These are phyloP conservation scores for Fusarium secorum DNA, from an alignment of 2,329 filamentous ascomycete species.

Conservation along the genomic window DNA sequence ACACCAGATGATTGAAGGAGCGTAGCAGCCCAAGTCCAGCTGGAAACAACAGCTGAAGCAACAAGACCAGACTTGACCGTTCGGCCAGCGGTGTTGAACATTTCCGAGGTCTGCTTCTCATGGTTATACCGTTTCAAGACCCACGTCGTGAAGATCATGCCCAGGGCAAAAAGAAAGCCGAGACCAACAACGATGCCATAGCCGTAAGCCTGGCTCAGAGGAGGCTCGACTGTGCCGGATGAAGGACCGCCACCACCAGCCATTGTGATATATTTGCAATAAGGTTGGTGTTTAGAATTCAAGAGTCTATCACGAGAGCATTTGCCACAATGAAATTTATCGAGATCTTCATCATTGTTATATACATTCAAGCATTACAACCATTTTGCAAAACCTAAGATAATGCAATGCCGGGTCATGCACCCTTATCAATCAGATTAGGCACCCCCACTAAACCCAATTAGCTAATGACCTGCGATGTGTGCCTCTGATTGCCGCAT, in stretches of 20 bases:
- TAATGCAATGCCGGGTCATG: background rate
- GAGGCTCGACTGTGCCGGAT: slow-evolving; percentile 30
- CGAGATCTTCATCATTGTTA: background rate
- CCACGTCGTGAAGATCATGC: slow-evolving; percentile 58
- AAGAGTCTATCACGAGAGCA: background rate
- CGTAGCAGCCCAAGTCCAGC: slow-evolving; percentile 92
- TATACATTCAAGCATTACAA: background rate
- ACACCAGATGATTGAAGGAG: slow-evolving; percentile 82
- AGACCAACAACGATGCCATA: slow-evolving; percentile 82
- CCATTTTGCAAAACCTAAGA: background rate
- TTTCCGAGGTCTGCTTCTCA: slow-evolving; percentile 88
- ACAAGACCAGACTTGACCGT: slow-evolving; percentile 91
- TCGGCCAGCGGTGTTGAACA: slow-evolving; percentile 88
- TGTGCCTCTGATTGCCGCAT: background rate
- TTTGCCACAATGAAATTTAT: background rate
- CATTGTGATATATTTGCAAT: slow-evolving; percentile 15
- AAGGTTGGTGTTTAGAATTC: background rate
- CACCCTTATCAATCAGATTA: background rate
- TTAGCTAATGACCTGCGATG: background rate
- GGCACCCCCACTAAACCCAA: background rate
- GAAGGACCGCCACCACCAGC: slow-evolving; percentile 30
- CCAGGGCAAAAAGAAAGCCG: slow-evolving; percentile 76
- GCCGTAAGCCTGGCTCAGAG: slow-evolving; percentile 69
- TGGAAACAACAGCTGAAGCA: slow-evolving; percentile 87
- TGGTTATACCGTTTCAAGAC: slow-evolving; percentile 50